Evolutionary conservation across 139 green algal genomes (phyloP), one percentile per base, ranked within the genome.

Genomic region (Chlamydomonas sp.): DNA sequence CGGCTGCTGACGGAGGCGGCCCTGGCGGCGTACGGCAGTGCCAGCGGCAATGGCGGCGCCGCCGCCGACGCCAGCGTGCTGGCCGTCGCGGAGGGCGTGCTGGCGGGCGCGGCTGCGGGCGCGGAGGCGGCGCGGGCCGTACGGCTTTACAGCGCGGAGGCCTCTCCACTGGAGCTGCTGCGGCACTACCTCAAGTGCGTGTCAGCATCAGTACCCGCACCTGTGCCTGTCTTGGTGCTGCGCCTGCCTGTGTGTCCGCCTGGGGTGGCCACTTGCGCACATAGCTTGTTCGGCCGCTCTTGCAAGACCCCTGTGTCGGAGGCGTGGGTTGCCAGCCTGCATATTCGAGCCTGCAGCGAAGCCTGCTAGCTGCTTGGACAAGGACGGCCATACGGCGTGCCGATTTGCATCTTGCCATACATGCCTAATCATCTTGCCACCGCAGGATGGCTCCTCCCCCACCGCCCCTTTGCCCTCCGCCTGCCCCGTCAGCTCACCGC

Each of bases 1-100:
- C 63, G n/a, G 5, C n/a, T 88, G 83, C 83, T 88, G 83, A 67
- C 74, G 74, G 83, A 80, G 73, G 83, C 83, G 83, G 83, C 83
- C 5, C 49, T 81, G 73, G 83, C 83, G 63, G 83, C 74, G 83
- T 67, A 63, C 61, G 72, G 5, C 15, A 57, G 4, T 4, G 59
- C 16, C 15, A 60, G 7, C 18, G 66, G 66, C 66, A 71, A 10
- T 14, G 17, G n/a, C 78, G n/a, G 62, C 78, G 9, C 3, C 78
- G 20, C 20, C 73, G 62, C 59, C 9, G 72, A 9, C 17, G 59
- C 63, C 58, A 63, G 72, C 6, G 61, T 88, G 73, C 16, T 63
- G 72, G 73, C 66, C 31, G 74, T 77, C 63, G 83, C 73, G 14
- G 12, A 5, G 63, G 31, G 1, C 73, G 83, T 67, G 63, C 18